Evolutionary conservation across 1,284 basidiomycete genomes (phyloP).

Genomic region (Erythrobasidium hasegawianum): DNA sequence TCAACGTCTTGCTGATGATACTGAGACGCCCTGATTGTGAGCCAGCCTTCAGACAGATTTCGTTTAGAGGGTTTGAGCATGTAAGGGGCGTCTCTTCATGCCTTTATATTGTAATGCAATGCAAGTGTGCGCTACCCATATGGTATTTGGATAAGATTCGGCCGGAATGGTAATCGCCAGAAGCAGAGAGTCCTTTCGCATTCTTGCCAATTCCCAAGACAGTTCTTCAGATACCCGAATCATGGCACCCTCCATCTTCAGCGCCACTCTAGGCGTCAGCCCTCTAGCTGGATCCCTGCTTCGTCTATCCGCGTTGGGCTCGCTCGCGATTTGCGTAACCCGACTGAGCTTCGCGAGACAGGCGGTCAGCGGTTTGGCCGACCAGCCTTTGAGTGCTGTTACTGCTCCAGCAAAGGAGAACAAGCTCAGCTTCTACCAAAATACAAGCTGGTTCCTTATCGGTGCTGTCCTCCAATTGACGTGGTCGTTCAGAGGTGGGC

Average conservation of each 20-base stretch:
- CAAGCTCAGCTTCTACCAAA: constrained; percentile 32
- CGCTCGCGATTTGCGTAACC: constrained; percentile 5
- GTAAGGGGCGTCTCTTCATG: too few species aligned
- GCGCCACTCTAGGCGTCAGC: constrained; percentile 8
- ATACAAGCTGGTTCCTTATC: constrained; percentile 6
- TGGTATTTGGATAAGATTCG: too few species aligned
- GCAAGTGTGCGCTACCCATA: too few species aligned
- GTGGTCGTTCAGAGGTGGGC: constrained; percentile 33
- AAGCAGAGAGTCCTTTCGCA: too few species aligned
- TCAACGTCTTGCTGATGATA: too few species aligned
- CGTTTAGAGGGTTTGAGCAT: too few species aligned
- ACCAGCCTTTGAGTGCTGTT: constrained; percentile 15
- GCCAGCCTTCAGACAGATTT: too few species aligned
- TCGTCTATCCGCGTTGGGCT: constrained; percentile 14
- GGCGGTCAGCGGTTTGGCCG: constrained; percentile 14
- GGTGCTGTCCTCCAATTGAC: constrained; percentile 30
- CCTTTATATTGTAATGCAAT: too few species aligned
- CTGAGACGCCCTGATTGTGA: too few species aligned
- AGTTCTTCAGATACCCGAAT: background rate
- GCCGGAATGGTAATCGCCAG: too few species aligned
- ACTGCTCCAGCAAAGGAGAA: constrained; percentile 27
- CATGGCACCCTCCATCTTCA: constrained; percentile 29
- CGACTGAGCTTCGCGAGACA: constrained; percentile 5
- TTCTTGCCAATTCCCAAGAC: too few species aligned
- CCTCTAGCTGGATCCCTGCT: constrained; percentile 31